Percentiles rank a stretch among this genome's conserved stretches.
Conservation (phyloP, 1,284 basidiomycete species). For the Leccinum solheimii region DNA sequence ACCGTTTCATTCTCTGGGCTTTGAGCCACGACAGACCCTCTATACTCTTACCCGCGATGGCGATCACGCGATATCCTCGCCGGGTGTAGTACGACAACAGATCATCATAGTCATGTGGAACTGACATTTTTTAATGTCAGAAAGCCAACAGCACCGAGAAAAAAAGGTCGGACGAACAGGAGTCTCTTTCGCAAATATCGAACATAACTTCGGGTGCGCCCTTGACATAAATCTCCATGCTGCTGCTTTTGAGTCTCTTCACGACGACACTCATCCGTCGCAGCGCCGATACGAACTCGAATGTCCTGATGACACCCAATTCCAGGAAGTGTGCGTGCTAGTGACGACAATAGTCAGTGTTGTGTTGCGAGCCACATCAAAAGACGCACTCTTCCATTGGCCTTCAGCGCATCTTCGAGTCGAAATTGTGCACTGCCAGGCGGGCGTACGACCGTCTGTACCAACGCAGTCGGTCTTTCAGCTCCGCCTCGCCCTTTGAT, state of each 20-base stretch:
- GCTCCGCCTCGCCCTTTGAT: constrained; percentile 66
- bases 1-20: constrained; percentile 95
- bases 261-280: constrained; percentile 98
- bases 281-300: constrained; percentile 94
- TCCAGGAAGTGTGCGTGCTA: constrained; percentile 96
- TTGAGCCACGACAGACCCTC: constrained; percentile 96
- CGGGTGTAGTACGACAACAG: constrained; percentile 96
- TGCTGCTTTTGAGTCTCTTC: constrained; percentile 89
- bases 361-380: neutral
- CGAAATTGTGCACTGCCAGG: constrained; percentile 89
- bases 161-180: constrained; percentile 60
- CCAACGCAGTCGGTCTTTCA: constrained; percentile 84
- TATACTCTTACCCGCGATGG: constrained; percentile 95
- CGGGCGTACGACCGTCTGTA: constrained; percentile 96
- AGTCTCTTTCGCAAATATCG: constrained; percentile 89
- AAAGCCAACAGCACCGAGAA: neutral
- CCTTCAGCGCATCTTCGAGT: constrained; percentile 90
- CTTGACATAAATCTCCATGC: constrained; percentile 99
- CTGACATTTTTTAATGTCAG: constrained; percentile 42
- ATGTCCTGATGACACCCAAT: constrained; percentile 93
- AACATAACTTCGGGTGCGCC: constrained; percentile 98
- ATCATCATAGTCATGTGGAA: constrained; percentile 97
- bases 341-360: constrained; percentile 12
- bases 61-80: constrained; percentile 97
- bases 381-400: constrained; percentile 64